Base-by-base conservation (phyloP, 192 early-diverging fungal species). In the Polychytrium aggregatum region DNA sequence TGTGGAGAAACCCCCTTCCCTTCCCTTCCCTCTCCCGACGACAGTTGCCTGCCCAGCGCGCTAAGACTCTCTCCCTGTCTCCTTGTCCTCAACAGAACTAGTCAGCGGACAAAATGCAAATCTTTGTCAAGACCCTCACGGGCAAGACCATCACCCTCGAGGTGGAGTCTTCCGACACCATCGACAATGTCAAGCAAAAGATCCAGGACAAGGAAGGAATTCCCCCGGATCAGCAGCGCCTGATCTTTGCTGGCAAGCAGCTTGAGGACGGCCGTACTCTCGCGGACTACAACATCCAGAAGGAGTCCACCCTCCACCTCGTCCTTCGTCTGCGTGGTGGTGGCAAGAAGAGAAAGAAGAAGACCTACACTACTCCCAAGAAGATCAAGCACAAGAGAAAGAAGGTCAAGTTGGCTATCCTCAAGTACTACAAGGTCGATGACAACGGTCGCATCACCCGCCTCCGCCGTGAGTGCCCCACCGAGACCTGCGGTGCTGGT, bases 271-370 rank as follows among this genome's bases (percentile, higher is more conserved):
- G 78, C 48, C 76, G 78, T 46, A 85, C 76, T 30, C 59, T 87
- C 0, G 69, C 72, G n/a, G 76, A 80, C 62, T 83, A 82, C 59
- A 82, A 84, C 62, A 83, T 85, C 53, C 81, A 78, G 54, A 80
- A 80, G 65, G 78, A 82, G 53, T 76, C 76, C 29, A 82, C 81
- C 34, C 69, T 84, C 34, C 76, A 82, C 64, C 53, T 83, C 21
- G 79, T 84, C 16, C 63, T 85, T 8, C 76, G 79, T 59, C 74
- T 83, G 30, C 60, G 79, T 50, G 86, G 84, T 82, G 86, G 84
- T 69, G 90, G 70, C 71, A 96, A 98, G 87, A 96, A 98, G 86
- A 82, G 89, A 58, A 98, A 96, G 84, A 98, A 98, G 91, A 98
- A 98, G 92, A 86, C 82, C 53, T 96, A 98, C 84, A 98, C 92